Evolutionary conservation across 441 rosid species (phyloP).

Genomic region (Populus hybrid): DNA sequence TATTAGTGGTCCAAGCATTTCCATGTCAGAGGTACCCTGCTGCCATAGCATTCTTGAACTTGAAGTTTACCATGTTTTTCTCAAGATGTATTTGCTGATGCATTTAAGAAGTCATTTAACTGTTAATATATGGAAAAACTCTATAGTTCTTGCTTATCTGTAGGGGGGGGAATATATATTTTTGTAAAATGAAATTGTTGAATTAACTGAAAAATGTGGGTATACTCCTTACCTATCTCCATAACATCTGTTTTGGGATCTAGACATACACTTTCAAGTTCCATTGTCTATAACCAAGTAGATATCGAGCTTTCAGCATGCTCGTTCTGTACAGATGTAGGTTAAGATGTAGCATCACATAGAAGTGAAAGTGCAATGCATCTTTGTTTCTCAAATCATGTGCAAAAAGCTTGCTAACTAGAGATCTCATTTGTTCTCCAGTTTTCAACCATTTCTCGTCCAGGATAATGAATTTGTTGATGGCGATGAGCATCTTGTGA

Average conservation of each 20-base stretch:
- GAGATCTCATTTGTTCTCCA: background rate
- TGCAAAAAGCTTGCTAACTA: background rate
- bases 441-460: background rate
- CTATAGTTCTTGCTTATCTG: too few species aligned
- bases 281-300: background rate
- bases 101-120: background rate
- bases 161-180: too few species aligned
- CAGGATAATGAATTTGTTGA: background rate
- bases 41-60: background rate
- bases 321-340: background rate
- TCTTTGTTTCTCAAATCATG: background rate
- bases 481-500: background rate
- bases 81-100: background rate
- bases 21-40: conserved; percentile 74
- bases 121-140: background rate
- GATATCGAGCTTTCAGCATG: background rate
- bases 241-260: background rate
- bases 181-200: too few species aligned
- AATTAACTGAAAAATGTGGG: too few species aligned
- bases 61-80: background rate
- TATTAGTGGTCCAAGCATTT: conserved; percentile 62
- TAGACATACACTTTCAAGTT: background rate
- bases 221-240: too few species aligned
- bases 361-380: background rate
- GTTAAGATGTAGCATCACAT: background rate